A percentile compares a stretch with the other conserved stretches of the same genome.
Conservation (phyloP, 1,139 yeast species). For the Suzukiozyma palmioleophila region DNA sequence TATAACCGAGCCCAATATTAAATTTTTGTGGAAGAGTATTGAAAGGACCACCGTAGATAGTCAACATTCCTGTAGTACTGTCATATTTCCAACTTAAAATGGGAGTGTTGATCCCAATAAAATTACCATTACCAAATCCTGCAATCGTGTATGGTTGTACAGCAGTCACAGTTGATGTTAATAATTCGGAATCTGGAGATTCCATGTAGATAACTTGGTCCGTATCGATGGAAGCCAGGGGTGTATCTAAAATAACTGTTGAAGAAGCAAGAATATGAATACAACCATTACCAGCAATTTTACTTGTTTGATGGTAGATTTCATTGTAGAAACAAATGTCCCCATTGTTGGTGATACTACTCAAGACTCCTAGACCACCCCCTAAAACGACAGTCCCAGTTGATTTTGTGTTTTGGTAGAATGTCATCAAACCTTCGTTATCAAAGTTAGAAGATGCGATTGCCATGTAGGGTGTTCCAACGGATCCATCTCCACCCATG, state of each 20-base stretch:
- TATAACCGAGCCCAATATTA: constrained; percentile 15
- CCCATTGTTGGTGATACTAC: constrained; percentile 20
- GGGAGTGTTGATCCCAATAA: constrained; percentile 18
- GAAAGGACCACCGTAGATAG: constrained; percentile 8
- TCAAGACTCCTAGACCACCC: constrained; percentile 9
- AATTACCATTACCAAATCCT: constrained; percentile 28
- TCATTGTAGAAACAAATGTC: constrained; percentile 22
- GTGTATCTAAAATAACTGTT: constrained; percentile 12
- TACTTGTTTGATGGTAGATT: constrained; percentile 17
- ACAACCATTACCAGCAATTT: constrained; percentile 24
- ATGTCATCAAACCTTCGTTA: constrained; percentile 24
- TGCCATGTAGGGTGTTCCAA: constrained; percentile 16
- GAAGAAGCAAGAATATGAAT: constrained; percentile 18
- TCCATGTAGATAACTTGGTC: constrained; percentile 15
- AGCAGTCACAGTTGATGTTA: constrained; percentile 9
- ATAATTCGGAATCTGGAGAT: constrained; percentile 11
- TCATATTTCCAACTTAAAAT: constrained; percentile 8
- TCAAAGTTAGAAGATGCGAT: constrained; percentile 19
- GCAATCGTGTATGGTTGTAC: constrained; percentile 19
- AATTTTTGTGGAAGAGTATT: constrained; percentile 9
- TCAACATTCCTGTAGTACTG: constrained; percentile 15
- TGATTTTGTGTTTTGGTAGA: constrained; percentile 18
- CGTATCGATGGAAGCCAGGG: constrained; percentile 7
- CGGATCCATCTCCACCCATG: constrained; percentile 21
- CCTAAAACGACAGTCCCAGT: constrained; percentile 20